Evolutionary conservation across 306 rosid genomes (phyloP), one percentile per base, ranked within the genome.

Genomic region (Arachis hypogaea): DNA sequence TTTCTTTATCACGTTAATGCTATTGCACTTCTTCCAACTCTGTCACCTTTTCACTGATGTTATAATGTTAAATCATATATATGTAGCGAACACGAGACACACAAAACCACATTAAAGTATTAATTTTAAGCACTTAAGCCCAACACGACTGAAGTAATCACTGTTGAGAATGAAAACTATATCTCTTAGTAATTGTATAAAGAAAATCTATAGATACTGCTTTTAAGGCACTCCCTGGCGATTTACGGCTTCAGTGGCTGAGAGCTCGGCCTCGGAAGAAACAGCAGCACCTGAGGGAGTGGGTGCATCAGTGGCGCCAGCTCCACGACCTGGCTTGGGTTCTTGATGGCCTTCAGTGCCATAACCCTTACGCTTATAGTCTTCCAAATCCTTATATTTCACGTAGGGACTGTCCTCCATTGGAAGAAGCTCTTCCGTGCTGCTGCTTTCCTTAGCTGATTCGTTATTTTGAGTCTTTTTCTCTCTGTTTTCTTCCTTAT

Each of bases 251-350:
- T 73, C 82, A 4, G 80, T 40, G 40, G 85, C 86, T 0, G 72
- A 28, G 18, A 42, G 14, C 56, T 73, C 29, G 11, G 74, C 41
- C 64, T 73, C 69, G 5, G 84, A 59, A 3, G 84, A 2, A 42
- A 65, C 77, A 29, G 78, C 68, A 12, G 78, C 78, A n/a, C 89
- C 89, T 38, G 93, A 87, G 0, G 59, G 69, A 12, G 96, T 86
- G 2, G 93, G 96, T 18, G 78, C 93, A 11, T 90, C 96, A n/a
- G 90, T 84, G 47, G 85, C 73, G 7, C 88, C 89, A 36, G 90
- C 77, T 2, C 87, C 85, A 10, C 92, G 90, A 66, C 89, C 85
- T 18, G 73, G 73, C 77, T 82, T 61, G 0, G 90, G 89, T 33
- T 90, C 16, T 7, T 68, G 82, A 56, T 88, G 96, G 66, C 91